phyloP scores from a whole-genome alignment of 768 basidiomycete genomes.

The Xerocomellus chrysenteron region DNA sequence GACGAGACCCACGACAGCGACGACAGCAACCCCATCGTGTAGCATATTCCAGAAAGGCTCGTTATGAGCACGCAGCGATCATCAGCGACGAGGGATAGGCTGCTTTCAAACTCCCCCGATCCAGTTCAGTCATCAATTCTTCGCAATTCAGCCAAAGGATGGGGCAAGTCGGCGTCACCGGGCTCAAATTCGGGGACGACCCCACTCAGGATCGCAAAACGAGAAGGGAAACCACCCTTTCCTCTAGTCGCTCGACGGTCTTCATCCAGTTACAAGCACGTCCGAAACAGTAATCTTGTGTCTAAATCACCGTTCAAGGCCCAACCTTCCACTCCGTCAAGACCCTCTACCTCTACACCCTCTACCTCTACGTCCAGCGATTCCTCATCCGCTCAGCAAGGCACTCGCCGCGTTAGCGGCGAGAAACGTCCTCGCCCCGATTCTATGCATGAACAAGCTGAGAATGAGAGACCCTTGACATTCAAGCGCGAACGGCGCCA shows the following conservation, averaged over 20 bases:
- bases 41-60: constrained; percentile 1
- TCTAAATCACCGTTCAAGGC: constrained; percentile 85
- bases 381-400: constrained; percentile 11
- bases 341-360: constrained; percentile 19
- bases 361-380: constrained; percentile 14
- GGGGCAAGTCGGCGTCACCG: constrained; percentile 46
- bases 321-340: constrained; percentile 48
- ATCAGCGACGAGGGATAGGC: constrained; percentile 48
- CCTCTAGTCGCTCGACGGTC: constrained; percentile 64
- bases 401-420: constrained; percentile 57
- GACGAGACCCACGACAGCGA: constrained; percentile 19
- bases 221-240: constrained; percentile 48
- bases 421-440: constrained; percentile 75
- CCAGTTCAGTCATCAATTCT: constrained; percentile 62
- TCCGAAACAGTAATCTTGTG: constrained; percentile 75
- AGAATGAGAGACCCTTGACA: constrained; percentile 70
- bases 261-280: constrained; percentile 78
- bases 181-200: constrained; percentile 41
- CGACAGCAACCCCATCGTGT: constrained; percentile 14
- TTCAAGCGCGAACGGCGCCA: constrained; percentile 73
- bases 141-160: constrained; percentile 64
- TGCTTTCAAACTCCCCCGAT: constrained; percentile 63
- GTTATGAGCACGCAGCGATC: constrained; percentile 30
- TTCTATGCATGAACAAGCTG: constrained; percentile 69
- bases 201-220: constrained; percentile 74